A percentile compares a stretch with the other conserved stretches of the same genome.
phyloP scores from a whole-genome alignment of 768 basidiomycete species.

The Boletus reticuloceps region DNA sequence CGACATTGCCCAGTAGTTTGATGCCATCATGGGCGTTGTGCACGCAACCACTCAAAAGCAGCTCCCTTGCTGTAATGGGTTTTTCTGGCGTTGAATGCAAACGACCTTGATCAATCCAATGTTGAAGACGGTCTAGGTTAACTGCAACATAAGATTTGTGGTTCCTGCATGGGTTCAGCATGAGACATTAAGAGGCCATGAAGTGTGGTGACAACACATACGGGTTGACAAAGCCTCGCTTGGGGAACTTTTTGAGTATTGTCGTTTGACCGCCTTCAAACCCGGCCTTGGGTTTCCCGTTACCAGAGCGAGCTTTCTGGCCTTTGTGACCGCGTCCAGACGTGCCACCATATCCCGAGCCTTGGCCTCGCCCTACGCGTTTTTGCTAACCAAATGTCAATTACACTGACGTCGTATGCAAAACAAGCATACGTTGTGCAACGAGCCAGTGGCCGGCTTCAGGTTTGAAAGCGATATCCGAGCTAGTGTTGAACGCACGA shows the following conservation, averaged over 20 bases:
- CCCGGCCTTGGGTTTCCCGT: slow-evolving; percentile 73
- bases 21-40: slow-evolving; percentile 89
- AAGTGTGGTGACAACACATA: slow-evolving; percentile 38
- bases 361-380: slow-evolving; percentile 92
- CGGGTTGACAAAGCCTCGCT: slow-evolving; percentile 93
- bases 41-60: slow-evolving; percentile 83
- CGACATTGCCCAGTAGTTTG: slow-evolving; percentile 83
- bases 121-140: slow-evolving; percentile 83
- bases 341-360: slow-evolving; percentile 88
- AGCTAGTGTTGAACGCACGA: slow-evolving; percentile 30
- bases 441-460: slow-evolving; percentile 65
- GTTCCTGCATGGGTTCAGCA: slow-evolving; percentile 48
- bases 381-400: slow-evolving; percentile 61
- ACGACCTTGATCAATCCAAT: slow-evolving; percentile 87
- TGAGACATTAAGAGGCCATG: not conserved
- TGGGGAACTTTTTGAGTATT: slow-evolving; percentile 86
- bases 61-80: slow-evolving; percentile 84
- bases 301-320: slow-evolving; percentile 89
- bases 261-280: slow-evolving; percentile 99
- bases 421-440: slow-evolving; percentile 55
- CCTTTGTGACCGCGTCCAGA: slow-evolving; percentile 95
- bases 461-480: slow-evolving; percentile 69
- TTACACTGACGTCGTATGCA: not conserved
- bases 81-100: slow-evolving; percentile 72
- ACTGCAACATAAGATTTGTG: slow-evolving; percentile 76